Percentiles rank a stretch among this genome's conserved stretches.
These are phyloP conservation scores for Dryas integrifolia DNA, from an alignment of 331 rosid genomes.

Conservation along the genomic window DNA sequence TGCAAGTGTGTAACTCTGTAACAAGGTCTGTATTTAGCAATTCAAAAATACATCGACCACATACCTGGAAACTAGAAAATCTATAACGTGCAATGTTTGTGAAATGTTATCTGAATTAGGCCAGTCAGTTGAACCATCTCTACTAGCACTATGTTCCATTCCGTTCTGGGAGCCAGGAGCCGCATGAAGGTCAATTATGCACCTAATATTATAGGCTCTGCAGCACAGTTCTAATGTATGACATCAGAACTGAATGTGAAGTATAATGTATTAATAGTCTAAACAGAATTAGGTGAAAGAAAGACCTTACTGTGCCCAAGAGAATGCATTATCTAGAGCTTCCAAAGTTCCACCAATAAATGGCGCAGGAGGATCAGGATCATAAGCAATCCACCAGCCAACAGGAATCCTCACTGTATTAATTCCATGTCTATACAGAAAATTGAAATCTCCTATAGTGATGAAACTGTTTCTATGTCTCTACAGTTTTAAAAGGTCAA, in stretches of 20 bases:
- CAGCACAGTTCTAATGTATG: conserved; percentile 30
- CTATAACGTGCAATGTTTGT: conserved; percentile 65
- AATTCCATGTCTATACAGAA: conserved; percentile 78
- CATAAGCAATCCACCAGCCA: conserved; percentile 98
- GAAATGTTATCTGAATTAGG: conserved; percentile 55
- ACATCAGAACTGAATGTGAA: conserved; percentile 24
- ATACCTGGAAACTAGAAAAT: conserved; percentile 79
- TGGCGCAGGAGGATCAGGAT: conserved; percentile 93
- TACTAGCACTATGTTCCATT: conserved; percentile 90
- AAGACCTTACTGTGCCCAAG: conserved; percentile 90
- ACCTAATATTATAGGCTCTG: conserved; percentile 70
- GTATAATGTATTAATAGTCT: conserved; percentile 15
- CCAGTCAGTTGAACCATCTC: conserved; percentile 79
- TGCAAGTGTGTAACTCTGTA: conserved; percentile 7
- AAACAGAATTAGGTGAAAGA: conserved; percentile 26
- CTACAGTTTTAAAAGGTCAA: conserved; percentile 50
- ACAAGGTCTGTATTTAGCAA: conserved; percentile 13
- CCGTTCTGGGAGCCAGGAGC: conserved; percentile 95
- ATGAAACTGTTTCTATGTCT: conserved; percentile 82
- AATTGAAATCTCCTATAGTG: conserved; percentile 68
- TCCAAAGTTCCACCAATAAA: conserved; percentile 83
- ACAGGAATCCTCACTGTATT: conserved; percentile 95
- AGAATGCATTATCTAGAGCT: conserved; percentile 88
- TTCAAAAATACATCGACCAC: conserved; percentile 20
- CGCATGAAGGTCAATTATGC: conserved; percentile 92